These are phyloP conservation scores for Paxillus involutus DNA, from an alignment of 768 basidiomycete species.

Conservation along the genomic window DNA sequence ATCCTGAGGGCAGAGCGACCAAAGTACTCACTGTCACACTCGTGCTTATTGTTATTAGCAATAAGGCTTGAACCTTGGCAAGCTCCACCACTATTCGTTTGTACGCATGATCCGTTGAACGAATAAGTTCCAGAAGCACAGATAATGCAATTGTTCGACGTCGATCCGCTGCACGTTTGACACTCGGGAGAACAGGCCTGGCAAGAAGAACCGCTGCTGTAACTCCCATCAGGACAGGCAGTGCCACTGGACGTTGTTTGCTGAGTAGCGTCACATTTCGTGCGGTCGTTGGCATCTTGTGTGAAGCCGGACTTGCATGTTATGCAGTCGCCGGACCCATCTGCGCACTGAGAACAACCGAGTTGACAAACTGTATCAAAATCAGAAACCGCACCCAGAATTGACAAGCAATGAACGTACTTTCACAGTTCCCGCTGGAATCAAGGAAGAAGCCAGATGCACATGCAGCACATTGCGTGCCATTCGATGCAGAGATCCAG, in stretches of 20 bases:
- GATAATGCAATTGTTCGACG: conserved; percentile 68
- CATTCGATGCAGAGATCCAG: conserved; percentile 68
- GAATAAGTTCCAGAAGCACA: conserved; percentile 64
- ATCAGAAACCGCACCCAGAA: conserved; percentile 1
- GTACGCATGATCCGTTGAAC: conserved; percentile 71
- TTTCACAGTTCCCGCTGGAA: conserved; percentile 69
- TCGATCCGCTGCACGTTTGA: conserved; percentile 65
- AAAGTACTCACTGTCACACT: conserved; percentile 66
- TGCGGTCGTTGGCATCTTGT: conserved; percentile 61
- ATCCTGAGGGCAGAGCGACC: not conserved
- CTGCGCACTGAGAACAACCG: conserved; percentile 71
- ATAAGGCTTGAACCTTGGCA: conserved; percentile 72
- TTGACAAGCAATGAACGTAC: conserved; percentile 34
- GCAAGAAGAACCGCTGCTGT: conserved; percentile 56
- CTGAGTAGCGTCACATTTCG: conserved; percentile 58
- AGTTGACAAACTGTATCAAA: conserved; percentile 58
- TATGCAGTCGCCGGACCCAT: conserved; percentile 67
- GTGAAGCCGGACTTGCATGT: conserved; percentile 73
- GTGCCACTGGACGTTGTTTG: conserved; percentile 51
- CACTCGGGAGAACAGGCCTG: conserved; percentile 63
- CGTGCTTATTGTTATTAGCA: conserved; percentile 79
- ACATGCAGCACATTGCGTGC: conserved; percentile 77
- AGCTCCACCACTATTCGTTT: conserved; percentile 62
- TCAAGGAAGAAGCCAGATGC: conserved; percentile 72
- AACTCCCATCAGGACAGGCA: conserved; percentile 66